Base-by-base conservation (phyloP, 352 stramenopile genomes). In the Globisporangium recalcitrans region DNA sequence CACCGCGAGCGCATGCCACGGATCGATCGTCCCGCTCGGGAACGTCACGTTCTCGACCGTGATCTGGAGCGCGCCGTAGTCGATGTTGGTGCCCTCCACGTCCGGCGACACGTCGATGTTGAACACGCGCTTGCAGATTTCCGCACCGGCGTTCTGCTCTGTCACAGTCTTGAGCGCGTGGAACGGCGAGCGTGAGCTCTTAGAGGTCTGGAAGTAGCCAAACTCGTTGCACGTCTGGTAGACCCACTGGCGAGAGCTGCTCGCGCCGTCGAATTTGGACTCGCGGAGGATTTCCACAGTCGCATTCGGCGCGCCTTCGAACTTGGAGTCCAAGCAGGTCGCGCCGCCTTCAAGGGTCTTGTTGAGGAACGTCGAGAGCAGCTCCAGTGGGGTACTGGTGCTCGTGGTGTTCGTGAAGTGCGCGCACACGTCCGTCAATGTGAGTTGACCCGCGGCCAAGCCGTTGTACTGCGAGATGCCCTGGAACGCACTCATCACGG, bases 171-270 rank as follows among this genome's bases (percentile, higher is more conserved):
- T 82, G 24, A 96, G 67, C 58, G 74, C 69, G 38, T 85, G 71
- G 64, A 91, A 93, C 9, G 82, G 86, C 51, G 85, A 87, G 24
- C 62, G 67, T 3, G 56, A 38, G 51, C 76, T 89, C 19, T 72
- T 82, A 11, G 83, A 81, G 22, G 82, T 91, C 63, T 95, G 85
- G 63, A 91, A 94, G 69, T 92, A 96, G 5, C 87, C 87, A 52
- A 96, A 94, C 60, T 96, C 86, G 64, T 93, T 96, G 72, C 88
- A 96, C 21, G 86, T 95, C 65, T 95, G 85, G 62, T 91, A 96
- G 9, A 88, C 78, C 88, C 88, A 96, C 67, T 93, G 84, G 13
- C 84, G 80, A 32, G 78, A 75, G 58, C 75, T 87, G 54, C 71
- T 87, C 54, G 82, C 70, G 29, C 84, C 84, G 57, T 93, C 82